Base-by-base conservation (phyloP, 768 basidiomycete genomes). In the Tylopilus rubrobrunneus region DNA sequence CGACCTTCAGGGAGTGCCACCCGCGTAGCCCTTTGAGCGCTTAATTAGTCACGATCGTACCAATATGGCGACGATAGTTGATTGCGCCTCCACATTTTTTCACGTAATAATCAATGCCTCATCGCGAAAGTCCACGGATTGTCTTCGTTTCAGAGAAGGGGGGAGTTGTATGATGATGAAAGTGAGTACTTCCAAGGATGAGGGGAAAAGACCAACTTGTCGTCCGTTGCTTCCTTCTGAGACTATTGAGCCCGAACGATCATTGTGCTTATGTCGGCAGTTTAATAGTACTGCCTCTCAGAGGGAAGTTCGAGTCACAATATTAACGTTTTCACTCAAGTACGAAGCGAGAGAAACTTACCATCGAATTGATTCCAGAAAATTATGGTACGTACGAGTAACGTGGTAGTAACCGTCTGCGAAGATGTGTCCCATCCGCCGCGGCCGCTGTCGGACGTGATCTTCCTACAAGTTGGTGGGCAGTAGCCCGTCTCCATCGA, bases 21-120 rank as follows among this genome's bases (percentile, higher is more conserved):
- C 55, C 52, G 56, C 39, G 34, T 46, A 56, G 55, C 39, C 41
- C 15, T 23, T 27, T 53, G 64, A 64, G 59, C 67, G 56, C 67
- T 63, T 57, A 63, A 62, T 41, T 57, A 68, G 41, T 5, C 45
- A 11, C n/a, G 17, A 34, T 40, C 6, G 19, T 39, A 53, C 57
- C 25, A 43, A 58, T 43, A 27, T 19, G 45, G 58, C 21, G 45
- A 55, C 56, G 37, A 49, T 51, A 8, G 14, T 36, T 46, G 67
- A 70, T 68, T 68, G 68, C 50, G 39, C 61, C 46, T 49, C 31
- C 7, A 51, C 53, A 65, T 29, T 48, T 55, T 55, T 42, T 11
- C 7, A 59, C 51, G 17, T 7, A 17, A 37, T 37, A 44, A 14
- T 45, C 43, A 48, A 55, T 61, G 59, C 51, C 59, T 61, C 59